Conservation (phyloP, 768 basidiomycete genomes). For the Lactarius hengduanensis region DNA sequence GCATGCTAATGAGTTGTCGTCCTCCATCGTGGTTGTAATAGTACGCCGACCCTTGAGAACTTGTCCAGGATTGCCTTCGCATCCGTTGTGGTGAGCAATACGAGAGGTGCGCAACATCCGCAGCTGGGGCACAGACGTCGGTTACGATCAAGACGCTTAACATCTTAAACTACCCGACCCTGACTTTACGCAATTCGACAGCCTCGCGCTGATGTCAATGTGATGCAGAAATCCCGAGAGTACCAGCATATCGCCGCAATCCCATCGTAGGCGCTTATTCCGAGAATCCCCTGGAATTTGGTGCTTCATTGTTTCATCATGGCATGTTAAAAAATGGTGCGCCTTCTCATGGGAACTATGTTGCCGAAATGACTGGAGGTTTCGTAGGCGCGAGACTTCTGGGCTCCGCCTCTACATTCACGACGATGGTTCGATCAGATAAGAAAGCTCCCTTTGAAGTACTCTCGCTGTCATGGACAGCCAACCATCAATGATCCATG, state of each 20-base stretch:
- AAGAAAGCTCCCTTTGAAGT: constrained; percentile 6
- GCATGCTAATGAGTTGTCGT: constrained; percentile 17
- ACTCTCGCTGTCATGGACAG: constrained; percentile 2
- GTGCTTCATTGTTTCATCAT: constrained; percentile 10
- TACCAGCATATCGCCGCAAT: background rate
- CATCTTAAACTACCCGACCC: constrained; percentile 10
- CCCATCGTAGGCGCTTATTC: constrained; percentile 6
- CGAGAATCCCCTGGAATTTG: background rate
- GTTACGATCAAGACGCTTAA: background rate
- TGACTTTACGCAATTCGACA: constrained; percentile 11
- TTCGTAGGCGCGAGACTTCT: background rate
- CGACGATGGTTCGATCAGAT: constrained; percentile 8
- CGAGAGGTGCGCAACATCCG: constrained; percentile 5
- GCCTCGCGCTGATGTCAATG: constrained; percentile 11
- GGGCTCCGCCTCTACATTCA: background rate
- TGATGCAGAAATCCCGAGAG: background rate
- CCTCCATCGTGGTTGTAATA: constrained; percentile 5
- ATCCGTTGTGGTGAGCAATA: constrained; percentile 13
- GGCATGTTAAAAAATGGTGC: constrained; percentile 9
- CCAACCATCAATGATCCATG: constrained; percentile 25
- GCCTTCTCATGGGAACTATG: background rate
- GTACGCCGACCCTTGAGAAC: background rate
- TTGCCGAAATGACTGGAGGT: background rate
- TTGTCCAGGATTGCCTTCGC: constrained; percentile 25
- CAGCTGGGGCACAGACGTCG: constrained; percentile 4